Base-by-base conservation (phyloP, 2,329 filamentous ascomycete species). In the Penicillium sclerotigenum region DNA sequence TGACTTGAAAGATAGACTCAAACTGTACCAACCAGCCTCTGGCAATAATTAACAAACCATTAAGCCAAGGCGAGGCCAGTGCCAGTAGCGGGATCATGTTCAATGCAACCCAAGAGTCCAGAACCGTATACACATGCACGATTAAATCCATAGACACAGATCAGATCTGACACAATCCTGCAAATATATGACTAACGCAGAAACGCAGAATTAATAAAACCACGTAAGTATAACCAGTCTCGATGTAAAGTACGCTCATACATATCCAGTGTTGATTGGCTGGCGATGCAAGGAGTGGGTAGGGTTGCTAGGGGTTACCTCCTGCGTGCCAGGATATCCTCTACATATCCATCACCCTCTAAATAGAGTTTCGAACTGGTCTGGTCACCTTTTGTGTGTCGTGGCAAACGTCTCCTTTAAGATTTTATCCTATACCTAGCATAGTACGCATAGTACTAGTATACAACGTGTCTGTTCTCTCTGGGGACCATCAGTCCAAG, bases 221-320 rank as follows among this genome's bases (percentile, higher is more conserved):
- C n/a, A n/a, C n/a, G 8, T n/a, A 14, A 2, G 26, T 14, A 4
- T 16, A 47, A 16, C 2, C 16, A 52, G 22, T 10, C 22, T 22
- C 13, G 13, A 34, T 26, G n/a, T 13, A 42, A 47, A 56, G 24
- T 18, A 42, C 31, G 28, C 37, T 20, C n/a, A 24, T 22, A 38
- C 18, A 20, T 24, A 36, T 28, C 10, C 4, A 28, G 20, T 10
- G 14, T 16, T 18, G 31, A 33, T 43, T 24, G 18, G 33, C 14
- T 31, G 20, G 20, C 18, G 3, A 29, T 47, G 50, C 52, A 60
- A 59, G 59, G 59, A 57, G 49, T 38, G 20, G n/a, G 14, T 28
- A 52, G 47, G 53, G 42, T 57, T 59, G 42, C 38, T 13, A 43
- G n/a, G 41, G 57, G 49, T 52, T 54, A 41, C 20, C 20, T 52